These are phyloP conservation scores for Fusarium multiceps DNA, from an alignment of 2,329 filamentous ascomycete genomes.

Conservation along the genomic window DNA sequence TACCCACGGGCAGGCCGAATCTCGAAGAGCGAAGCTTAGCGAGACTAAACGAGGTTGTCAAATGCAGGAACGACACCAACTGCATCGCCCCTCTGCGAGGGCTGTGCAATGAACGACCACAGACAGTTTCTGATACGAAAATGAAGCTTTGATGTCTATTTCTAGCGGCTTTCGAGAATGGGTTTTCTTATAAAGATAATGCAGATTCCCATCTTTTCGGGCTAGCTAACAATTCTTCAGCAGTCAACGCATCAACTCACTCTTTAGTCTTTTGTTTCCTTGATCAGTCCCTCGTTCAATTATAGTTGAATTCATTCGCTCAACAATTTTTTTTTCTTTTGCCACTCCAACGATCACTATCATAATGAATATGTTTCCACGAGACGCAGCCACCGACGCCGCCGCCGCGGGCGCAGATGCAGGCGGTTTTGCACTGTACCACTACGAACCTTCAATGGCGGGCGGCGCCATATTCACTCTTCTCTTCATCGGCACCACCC, in stretches of 20 bases:
- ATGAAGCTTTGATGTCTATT: not conserved
- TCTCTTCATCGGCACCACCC: not conserved
- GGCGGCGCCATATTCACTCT: conserved; percentile 4
- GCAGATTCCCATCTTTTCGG: not conserved
- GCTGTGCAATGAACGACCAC: not conserved
- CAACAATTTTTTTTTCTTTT: too few species aligned
- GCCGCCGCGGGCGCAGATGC: not conserved
- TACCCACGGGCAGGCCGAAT: not conserved
- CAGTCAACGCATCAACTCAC: too few species aligned
- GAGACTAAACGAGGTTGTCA: conserved; percentile 7
- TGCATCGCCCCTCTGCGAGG: not conserved
- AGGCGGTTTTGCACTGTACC: not conserved
- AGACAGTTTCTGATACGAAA: rapidly evolving
- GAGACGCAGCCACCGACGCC: not conserved
- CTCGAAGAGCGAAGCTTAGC: not conserved
- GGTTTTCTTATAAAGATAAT: rapidly evolving
- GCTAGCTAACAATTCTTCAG: too few species aligned
- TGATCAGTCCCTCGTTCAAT: rapidly evolving
- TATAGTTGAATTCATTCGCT: not conserved
- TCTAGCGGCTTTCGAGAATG: not conserved
- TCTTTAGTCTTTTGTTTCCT: not conserved
- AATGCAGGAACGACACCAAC: not conserved
- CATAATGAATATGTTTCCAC: not conserved
- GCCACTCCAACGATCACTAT: rapidly evolving
- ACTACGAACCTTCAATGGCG: conserved; percentile 1